A percentile compares a stretch with the other conserved stretches of the same genome.
These are phyloP conservation scores for Globisporangium ultimum DNA, from an alignment of 352 stramenopile species.

Conservation along the genomic window DNA sequence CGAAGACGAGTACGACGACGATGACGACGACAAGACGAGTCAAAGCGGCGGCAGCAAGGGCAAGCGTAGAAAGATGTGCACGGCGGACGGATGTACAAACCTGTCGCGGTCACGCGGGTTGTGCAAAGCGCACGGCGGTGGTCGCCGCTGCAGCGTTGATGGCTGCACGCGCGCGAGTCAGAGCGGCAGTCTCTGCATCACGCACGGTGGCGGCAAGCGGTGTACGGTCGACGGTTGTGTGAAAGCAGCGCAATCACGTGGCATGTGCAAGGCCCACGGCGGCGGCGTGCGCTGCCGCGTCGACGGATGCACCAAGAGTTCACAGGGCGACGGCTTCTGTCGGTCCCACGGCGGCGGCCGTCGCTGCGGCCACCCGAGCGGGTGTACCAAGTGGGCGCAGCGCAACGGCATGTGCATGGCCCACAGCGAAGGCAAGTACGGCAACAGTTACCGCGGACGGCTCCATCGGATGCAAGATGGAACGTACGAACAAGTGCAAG, in stretches of 20 bases:
- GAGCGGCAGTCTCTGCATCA: constrained; percentile 81
- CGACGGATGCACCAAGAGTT: constrained; percentile 82
- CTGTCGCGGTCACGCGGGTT: constrained; percentile 71
- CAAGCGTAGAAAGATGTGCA: constrained; percentile 83
- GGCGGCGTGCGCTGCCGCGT: constrained; percentile 78
- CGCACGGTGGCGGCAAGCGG: constrained; percentile 78
- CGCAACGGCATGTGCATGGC: constrained; percentile 86
- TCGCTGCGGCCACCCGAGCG: constrained; percentile 65
- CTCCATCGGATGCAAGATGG: constrained; percentile 36
- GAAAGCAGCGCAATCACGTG: constrained; percentile 74
- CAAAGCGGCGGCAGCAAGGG: constrained; percentile 31
- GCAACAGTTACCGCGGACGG: constrained; percentile 74
- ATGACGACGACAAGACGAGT: constrained; percentile 18
- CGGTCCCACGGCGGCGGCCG: constrained; percentile 70
- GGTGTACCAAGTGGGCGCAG: constrained; percentile 80
- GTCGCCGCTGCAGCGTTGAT: constrained; percentile 72
- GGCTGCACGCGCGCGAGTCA: constrained; percentile 76
- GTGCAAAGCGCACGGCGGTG: constrained; percentile 76
- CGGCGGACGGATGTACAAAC: constrained; percentile 68
- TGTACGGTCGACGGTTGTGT: constrained; percentile 76
- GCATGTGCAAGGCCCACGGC: constrained; percentile 84
- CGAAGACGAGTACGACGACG: constrained; percentile 14
- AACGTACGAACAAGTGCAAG: constrained; percentile 1
- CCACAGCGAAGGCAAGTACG: constrained; percentile 79
- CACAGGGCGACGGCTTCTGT: constrained; percentile 81